phyloP scores from a whole-genome alignment of 805 yeast species.

The Ogataea minuta region DNA sequence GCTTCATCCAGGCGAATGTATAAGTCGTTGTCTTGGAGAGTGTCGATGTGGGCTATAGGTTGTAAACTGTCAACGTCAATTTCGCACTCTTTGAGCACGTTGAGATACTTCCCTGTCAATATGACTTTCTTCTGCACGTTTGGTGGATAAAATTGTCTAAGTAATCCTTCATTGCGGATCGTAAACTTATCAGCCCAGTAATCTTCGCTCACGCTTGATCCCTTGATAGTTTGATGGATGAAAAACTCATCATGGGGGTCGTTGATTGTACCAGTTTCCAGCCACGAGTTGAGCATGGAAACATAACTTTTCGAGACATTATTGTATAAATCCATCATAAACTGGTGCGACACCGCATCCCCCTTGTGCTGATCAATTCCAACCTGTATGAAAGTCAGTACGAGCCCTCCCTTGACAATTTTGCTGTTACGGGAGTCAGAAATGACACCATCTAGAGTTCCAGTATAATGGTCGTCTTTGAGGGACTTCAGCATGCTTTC shows the following conservation, averaged over 20 bases:
- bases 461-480: conserved; percentile 42
- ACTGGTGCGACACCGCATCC: conserved; percentile 52
- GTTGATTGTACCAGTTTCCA: conserved; percentile 64
- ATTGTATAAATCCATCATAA: conserved; percentile 52
- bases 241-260: conserved; percentile 86
- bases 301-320: conserved; percentile 63
- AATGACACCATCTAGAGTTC: conserved; percentile 46
- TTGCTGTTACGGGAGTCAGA: conserved; percentile 52
- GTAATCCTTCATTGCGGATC: conserved; percentile 70
- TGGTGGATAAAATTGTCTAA: conserved; percentile 56
- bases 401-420: conserved; percentile 75
- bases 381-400: conserved; percentile 59
- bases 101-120: conserved; percentile 80
- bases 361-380: conserved; percentile 62
- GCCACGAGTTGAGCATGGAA: conserved; percentile 74
- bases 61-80: conserved; percentile 29
- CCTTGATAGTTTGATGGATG: conserved; percentile 42
- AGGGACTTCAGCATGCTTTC: conserved; percentile 35
- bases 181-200: conserved; percentile 76
- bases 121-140: conserved; percentile 63
- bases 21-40: conserved; percentile 38
- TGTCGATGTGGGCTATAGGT: conserved; percentile 9
- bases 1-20: conserved; percentile 56
- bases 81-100: conserved; percentile 66
- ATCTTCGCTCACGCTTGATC: conserved; percentile 42